Base-by-base conservation (phyloP, 148 eudicot species). In the Silene conica region DNA sequence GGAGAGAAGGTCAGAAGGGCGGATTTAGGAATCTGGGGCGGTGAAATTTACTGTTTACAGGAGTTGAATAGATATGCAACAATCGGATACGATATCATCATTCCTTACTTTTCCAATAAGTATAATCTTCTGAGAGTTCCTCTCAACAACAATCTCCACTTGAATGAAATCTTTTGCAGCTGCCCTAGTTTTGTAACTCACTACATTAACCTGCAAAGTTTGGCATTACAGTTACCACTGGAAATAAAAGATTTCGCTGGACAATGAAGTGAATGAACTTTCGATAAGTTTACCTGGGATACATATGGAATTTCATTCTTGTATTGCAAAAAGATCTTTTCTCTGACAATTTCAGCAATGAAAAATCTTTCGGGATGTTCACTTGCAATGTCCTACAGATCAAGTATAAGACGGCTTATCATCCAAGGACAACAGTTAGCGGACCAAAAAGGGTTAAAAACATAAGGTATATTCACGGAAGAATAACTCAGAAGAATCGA, bases 351-450 rank as follows among this genome's bases (percentile, higher is more conserved):
- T 84, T 95, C 99, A 72, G 73, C 93, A 0, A 95, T 89, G 74
- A 95, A 95, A 80, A 95, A 95, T 86, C 98, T 95, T 77, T 95
- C 98, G 43, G 98, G 98, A 78, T 92, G 97, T 84, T 95, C 98
- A 69, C 98, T 95, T 19, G 88, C 84, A 63, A 92, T 95, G 80
- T 90, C 99, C 99, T 95, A 76, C 58, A 69, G 60, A 64, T 63
- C 61, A 71, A 70, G 45, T 11, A 28, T 63, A 8, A 70, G 38
- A 19, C 38, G 2, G 48, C n/a, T 20, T 46, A 43, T 41, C 57
- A 15, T 34, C 70, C 55, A 41, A 59, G 55, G 67, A n/a, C 22
- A 70, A 4, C 15, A 74, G 31, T 28, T 26, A 26, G 45, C n/a
- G 54, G 34, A 56, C 68, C 31, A 21, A 6, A 3, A 68, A 52